Evolutionary conservation across 2,329 filamentous ascomycete species (phyloP).

Genomic region (Penicillium aurantiogriseum): DNA sequence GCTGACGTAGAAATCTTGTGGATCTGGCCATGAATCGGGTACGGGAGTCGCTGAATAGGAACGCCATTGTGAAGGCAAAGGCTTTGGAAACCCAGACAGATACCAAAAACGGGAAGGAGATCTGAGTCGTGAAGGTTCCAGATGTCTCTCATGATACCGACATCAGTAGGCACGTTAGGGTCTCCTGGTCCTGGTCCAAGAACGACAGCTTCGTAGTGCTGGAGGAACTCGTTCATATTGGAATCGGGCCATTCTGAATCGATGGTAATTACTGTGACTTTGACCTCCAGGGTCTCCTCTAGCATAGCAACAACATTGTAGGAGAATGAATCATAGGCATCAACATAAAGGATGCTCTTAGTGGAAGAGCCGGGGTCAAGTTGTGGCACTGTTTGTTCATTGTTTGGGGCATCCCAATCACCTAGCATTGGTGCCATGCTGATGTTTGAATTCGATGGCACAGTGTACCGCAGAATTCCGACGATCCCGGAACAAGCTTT

Average conservation of each 20-base stretch:
- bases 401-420: constrained; percentile 20
- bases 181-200: constrained; percentile 88
- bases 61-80: constrained; percentile 68
- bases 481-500: too few species aligned
- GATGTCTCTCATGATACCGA: constrained; percentile 75
- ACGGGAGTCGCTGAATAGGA: constrained; percentile 62
- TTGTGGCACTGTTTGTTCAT: neutral
- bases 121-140: constrained; percentile 65
- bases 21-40: constrained; percentile 80
- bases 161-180: constrained; percentile 68
- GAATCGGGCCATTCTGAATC: constrained; percentile 51
- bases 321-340: constrained; percentile 95
- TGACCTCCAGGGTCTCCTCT: constrained; percentile 64
- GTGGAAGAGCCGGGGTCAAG: neutral
- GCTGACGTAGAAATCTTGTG: constrained; percentile 61
- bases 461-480: neutral
- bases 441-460: constrained; percentile 12
- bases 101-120: constrained; percentile 75
- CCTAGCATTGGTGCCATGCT: constrained; percentile 35
- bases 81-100: constrained; percentile 88
- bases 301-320: constrained; percentile 90
- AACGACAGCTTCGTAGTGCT: constrained; percentile 77
- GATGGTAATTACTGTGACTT: constrained; percentile 71
- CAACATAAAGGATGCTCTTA: constrained; percentile 73
- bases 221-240: constrained; percentile 50